Evolutionary conservation across 2,329 filamentous ascomycete genomes (phyloP), one percentile per base, ranked within the genome.

Genomic region (Sporothrix mexicana): DNA sequence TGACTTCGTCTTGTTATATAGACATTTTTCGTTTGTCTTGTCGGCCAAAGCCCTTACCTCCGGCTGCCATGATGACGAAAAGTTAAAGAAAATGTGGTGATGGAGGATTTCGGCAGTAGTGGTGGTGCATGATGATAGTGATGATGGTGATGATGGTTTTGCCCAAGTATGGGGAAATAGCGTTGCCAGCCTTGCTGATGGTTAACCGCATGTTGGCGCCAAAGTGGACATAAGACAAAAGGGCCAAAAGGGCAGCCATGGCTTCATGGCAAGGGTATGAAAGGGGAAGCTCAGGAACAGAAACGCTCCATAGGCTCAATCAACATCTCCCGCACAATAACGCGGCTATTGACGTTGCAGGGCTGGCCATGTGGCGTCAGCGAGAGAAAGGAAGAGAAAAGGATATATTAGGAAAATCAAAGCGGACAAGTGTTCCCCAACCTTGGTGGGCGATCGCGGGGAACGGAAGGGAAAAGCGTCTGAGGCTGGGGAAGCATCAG

Each of bases 151-250:
- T 36, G 30, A 62, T 20, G 59, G 30, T 36, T 36, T 36, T 36
- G 30, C 30, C 30, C 30, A 36, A 36, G 30, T 36, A 36, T 36
- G 30, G 30, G 30, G 30, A 36, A 36, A 36, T 23, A 45, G 59
- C 41, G 4, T n/a, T 13, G 8, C 36, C 59, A 64, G 36, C 10
- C 55, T 64, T 64, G 59, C 59, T 64, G 59, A 64, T 64, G 59
- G 15, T 3, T 4, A 45, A 64, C 36, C 36, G 51, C 13, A 10
- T 25, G 51, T 23, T 55, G 59, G 36, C 59, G 59, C 59, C 59
- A 64, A 64, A 36, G 30, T 36, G 30, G 13, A 12, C 17, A 25
- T 23, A 12, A 13, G 47, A 12, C 36, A 10, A 45, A 55, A 55
- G 13, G 51, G 20, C n/a, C 36, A 10, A 45, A 55, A 55, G 13